A percentile compares a stretch with the other conserved stretches of the same genome.
phyloP scores from a whole-genome alignment of 305 asterid species.

The Fraxinus dipetala region DNA sequence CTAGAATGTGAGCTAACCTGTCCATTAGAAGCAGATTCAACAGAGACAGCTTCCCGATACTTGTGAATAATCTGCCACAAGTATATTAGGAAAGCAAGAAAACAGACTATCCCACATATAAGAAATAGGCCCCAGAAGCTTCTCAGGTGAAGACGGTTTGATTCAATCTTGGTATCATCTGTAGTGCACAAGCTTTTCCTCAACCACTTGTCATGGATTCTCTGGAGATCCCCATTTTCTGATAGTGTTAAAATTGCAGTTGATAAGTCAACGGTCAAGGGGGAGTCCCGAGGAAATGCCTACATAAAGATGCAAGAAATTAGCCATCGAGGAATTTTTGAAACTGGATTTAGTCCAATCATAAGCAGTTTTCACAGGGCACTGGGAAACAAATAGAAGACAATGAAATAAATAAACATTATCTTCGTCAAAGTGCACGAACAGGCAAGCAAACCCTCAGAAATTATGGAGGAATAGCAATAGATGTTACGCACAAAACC shows the following conservation, averaged over 20 bases:
- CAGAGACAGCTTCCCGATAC: constrained; percentile 21
- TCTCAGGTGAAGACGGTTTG: constrained; percentile 51
- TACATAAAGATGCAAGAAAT: constrained; percentile 20
- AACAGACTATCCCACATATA: constrained; percentile 43
- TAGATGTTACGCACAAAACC: constrained; percentile 58
- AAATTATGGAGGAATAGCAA: not conserved
- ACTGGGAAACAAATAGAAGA: not conserved
- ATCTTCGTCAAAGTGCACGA: not conserved
- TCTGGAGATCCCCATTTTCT: constrained; percentile 58
- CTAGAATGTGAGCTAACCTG: constrained; percentile 25
- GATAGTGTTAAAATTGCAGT: constrained; percentile 52
- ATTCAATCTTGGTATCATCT: constrained; percentile 34
- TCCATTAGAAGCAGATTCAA: constrained; percentile 23
- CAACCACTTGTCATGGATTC: constrained; percentile 61
- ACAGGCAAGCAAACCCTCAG: not conserved
- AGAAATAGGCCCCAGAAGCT: constrained; percentile 61
- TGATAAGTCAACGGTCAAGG: constrained; percentile 56
- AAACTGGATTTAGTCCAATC: not conserved
- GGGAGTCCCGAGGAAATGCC: constrained; percentile 73
- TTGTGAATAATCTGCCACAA: constrained; percentile 29
- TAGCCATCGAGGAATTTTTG: not conserved
- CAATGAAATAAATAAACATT: not conserved
- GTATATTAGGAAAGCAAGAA: constrained; percentile 34
- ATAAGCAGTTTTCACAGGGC: not conserved
- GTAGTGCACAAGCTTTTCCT: constrained; percentile 34